Base-by-base conservation (phyloP, 1,284 basidiomycete genomes). In the Dichomitus squalens region DNA sequence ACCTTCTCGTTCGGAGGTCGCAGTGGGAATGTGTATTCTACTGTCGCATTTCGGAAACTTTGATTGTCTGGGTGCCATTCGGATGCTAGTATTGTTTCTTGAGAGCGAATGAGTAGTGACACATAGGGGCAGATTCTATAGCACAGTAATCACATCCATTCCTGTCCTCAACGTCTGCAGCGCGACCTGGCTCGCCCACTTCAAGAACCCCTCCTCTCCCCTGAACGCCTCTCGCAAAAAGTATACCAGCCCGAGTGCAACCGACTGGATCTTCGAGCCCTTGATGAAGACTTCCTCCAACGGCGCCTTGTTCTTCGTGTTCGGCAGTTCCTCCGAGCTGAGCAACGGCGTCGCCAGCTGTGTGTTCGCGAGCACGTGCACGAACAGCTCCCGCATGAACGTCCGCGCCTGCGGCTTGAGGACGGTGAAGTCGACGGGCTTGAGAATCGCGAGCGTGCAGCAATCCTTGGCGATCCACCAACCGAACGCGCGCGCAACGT, bases 391-490 rank as follows among this genome's bases (percentile, higher is more conserved):
- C 55, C 76, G 77, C 48, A 97, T 76, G 73, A 96, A 97, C 18
- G 69, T 72, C 2, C 70, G 76, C 4, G 90, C 84, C 52, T 80
- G 80, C 4, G 83, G 73, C 63, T 90, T 87, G 49, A 95, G 79
- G 0, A 77, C 65, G 0, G 87, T 88, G 70, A 97, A 96, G 67
- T 95, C 92, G 38, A 97, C 79, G 11, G 93, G 92, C 92, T 96
- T 98, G 61, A 98, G 79, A 7, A 96, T 84, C 0, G 84, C 80
- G 41, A 98, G 75, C 23, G 87, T 78, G 23, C 91, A 75, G 16
- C 82, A 82, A 49, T 87, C 88, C 68, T 90, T 89, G 0, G 88
- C 90, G 33, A 95, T 78, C 83, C 90, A 90, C 89, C 92, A 96
- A 1, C 84, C 92, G 66, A 93, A 93, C 3, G 90, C 87, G 57